Base-by-base conservation (phyloP, 1,139 yeast species). In the Lodderomyces pseudojiufengensis region DNA sequence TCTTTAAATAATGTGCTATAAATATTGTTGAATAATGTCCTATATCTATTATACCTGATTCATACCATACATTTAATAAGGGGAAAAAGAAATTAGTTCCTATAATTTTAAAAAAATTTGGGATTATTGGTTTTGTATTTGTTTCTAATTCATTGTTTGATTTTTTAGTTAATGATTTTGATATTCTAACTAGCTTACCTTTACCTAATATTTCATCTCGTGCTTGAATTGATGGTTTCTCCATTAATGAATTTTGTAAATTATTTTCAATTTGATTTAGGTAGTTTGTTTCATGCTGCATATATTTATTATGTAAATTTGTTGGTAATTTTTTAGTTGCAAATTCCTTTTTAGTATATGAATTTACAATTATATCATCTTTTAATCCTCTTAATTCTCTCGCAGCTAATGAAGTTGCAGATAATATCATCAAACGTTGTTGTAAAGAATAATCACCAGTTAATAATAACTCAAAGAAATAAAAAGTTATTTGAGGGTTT, bases 391-490 rank as follows among this genome's bases (percentile, higher is more conserved):
- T 59, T 11, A 80, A 59, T 43, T 77, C 80, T 43, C 92, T 58
- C 0, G 81, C 78, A 3, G 80, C 73, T 27, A 80, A 55, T 0
- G 83, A 76, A 11, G 80, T 51, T 0, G 79, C 61, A 1, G 84
- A 68, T 22, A 83, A 54, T 14, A 81, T 63, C 37, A 66, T 55
- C 51, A 81, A 62, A 31, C 90, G 55, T 43, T 76, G 81, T 44
- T 78, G 82, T 13, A 83, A 59, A 0, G 87, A 80, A 47, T 77
- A 78, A 51, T 83, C 94, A 0, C 86, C 88, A 0, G 67, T 57
- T 3, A 70, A 57, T 21, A 81, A 59, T 28, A 76, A 51, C 23
- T 59, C 50, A 23, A 73, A 59, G 3, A 78, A 43, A 36, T 61
- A 64, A 0, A 60, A 46, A 0, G 72, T 66, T 2, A 61, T 51